These are phyloP conservation scores for Orbilia blumenaviensis DNA, from an alignment of 2,329 filamentous ascomycete species.

Conservation along the genomic window DNA sequence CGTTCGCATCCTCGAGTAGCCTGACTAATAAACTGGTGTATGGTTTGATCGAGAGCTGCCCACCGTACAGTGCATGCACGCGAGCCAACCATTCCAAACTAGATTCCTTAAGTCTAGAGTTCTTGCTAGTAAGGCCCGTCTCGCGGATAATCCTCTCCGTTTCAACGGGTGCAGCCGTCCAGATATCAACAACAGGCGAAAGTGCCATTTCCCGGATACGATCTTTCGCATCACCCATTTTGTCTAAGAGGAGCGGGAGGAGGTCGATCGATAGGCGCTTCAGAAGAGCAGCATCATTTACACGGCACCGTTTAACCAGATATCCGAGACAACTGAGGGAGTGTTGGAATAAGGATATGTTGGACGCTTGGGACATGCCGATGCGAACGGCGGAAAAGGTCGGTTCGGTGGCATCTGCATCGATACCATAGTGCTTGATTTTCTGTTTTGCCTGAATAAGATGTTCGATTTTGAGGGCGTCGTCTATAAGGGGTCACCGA, in stretches of 20 bases:
- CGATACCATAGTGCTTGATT: conserved; percentile 52
- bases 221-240: conserved; percentile 87
- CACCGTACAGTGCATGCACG: conserved; percentile 66
- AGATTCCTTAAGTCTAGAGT: conserved; percentile 82
- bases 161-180: conserved; percentile 73
- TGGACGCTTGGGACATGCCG: conserved; percentile 75
- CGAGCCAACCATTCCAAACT: conserved; percentile 85
- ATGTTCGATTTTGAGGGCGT: conserved; percentile 42
- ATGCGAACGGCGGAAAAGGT: conserved; percentile 84
- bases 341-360: conserved; percentile 79
- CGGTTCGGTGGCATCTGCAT: conserved; percentile 67
- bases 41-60: conserved; percentile 77
- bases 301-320: conserved; percentile 82
- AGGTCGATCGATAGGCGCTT: conserved; percentile 74
- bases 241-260: conserved; percentile 79
- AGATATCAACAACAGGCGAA: conserved; percentile 80
- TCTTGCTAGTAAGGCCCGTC: conserved; percentile 79
- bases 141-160: conserved; percentile 84
- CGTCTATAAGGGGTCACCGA: conserved; percentile 47
- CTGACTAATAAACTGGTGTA: conserved; percentile 87
- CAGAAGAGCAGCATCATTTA: conserved; percentile 79
- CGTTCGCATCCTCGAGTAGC: conserved; percentile 88
- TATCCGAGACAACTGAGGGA: conserved; percentile 90
- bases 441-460: conserved; percentile 47
- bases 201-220: conserved; percentile 79